phyloP scores from a whole-genome alignment of 2,329 filamentous ascomycete species.

The Sordariomycetes sp. region DNA sequence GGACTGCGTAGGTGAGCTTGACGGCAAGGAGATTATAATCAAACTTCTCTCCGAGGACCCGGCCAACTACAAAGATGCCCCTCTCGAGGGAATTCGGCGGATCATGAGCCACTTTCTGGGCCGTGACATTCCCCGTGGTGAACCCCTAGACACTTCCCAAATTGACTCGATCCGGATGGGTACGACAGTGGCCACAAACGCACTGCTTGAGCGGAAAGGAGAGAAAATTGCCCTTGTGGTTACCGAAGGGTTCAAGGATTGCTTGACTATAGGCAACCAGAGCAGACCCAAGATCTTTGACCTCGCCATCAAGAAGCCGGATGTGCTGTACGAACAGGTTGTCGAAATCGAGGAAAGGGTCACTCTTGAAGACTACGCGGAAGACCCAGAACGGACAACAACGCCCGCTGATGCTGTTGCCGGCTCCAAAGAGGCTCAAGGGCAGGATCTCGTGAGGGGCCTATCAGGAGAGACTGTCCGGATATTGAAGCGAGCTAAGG shows the following conservation, averaged over 20 bases:
- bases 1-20: slow-evolving; percentile 78
- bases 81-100: slow-evolving; percentile 81
- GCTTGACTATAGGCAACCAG: slow-evolving; percentile 83
- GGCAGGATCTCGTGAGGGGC: slow-evolving; percentile 56
- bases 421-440: slow-evolving; percentile 33
- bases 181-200: slow-evolving; percentile 90
- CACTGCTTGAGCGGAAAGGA: slow-evolving; percentile 80
- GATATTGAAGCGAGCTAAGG: slow-evolving; percentile 51
- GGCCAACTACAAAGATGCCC: slow-evolving; percentile 82
- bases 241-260: slow-evolving; percentile 82
- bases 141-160: slow-evolving; percentile 68
- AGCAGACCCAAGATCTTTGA: slow-evolving; percentile 86
- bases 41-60: slow-evolving; percentile 88
- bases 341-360: slow-evolving; percentile 89
- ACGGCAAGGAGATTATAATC: slow-evolving; percentile 72
- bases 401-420: slow-evolving; percentile 45
- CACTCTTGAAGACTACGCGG: slow-evolving; percentile 84
- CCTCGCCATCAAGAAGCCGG: slow-evolving; percentile 75
- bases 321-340: slow-evolving; percentile 76
- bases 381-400: slow-evolving; percentile 59
- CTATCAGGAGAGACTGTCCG: slow-evolving; percentile 62
- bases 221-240: slow-evolving; percentile 82
- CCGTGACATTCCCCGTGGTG: slow-evolving; percentile 68
- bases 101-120: slow-evolving; percentile 71
- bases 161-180: slow-evolving; percentile 95